Percentiles rank a stretch among this genome's conserved stretches.
Evolutionary conservation across 768 basidiomycete species (phyloP).

Genomic region (Boletus rex-veris): DNA sequence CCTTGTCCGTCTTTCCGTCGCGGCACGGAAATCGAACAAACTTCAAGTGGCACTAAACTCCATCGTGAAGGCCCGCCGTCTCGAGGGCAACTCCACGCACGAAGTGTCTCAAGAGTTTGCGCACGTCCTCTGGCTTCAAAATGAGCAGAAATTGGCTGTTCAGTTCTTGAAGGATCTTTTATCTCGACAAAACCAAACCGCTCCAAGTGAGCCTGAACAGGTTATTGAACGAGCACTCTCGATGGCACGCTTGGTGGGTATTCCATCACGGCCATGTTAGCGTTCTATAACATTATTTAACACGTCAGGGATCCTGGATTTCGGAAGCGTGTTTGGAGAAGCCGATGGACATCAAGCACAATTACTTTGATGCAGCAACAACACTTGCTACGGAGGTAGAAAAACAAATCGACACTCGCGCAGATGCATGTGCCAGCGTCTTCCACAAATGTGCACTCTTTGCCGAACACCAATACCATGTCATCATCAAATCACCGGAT

Average conservation of each 20-base stretch:
- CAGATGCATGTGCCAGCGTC: slow-evolving; percentile 49
- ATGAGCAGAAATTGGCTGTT: slow-evolving; percentile 82
- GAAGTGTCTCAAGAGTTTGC: slow-evolving; percentile 79
- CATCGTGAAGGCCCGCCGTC: slow-evolving; percentile 66
- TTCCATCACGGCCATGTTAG: background rate
- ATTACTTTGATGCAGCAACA: slow-evolving; percentile 69
- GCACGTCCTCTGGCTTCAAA: slow-evolving; percentile 83
- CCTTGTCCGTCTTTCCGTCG: slow-evolving; percentile 65
- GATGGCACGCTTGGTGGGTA: slow-evolving; percentile 63
- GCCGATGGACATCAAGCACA: slow-evolving; percentile 61
- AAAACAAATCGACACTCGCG: slow-evolving; percentile 18
- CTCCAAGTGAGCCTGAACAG: slow-evolving; percentile 11
- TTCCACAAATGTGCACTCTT: slow-evolving; percentile 85
- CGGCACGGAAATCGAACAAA: slow-evolving; percentile 65
- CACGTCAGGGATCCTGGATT: slow-evolving; percentile 80
- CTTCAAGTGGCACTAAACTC: slow-evolving; percentile 86
- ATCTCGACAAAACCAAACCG: slow-evolving; percentile 11
- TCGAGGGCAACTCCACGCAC: slow-evolving; percentile 46
- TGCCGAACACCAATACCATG: slow-evolving; percentile 82
- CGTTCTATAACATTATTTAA: background rate
- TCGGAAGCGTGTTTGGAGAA: slow-evolving; percentile 82
- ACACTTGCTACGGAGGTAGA: slow-evolving; percentile 26
- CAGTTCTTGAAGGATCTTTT: slow-evolving; percentile 53
- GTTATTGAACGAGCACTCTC: slow-evolving; percentile 39
- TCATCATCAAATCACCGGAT: slow-evolving; percentile 66